Evolutionary conservation across 179 eudicot genomes (phyloP).

Genomic region (Vitellaria paradoxa): DNA sequence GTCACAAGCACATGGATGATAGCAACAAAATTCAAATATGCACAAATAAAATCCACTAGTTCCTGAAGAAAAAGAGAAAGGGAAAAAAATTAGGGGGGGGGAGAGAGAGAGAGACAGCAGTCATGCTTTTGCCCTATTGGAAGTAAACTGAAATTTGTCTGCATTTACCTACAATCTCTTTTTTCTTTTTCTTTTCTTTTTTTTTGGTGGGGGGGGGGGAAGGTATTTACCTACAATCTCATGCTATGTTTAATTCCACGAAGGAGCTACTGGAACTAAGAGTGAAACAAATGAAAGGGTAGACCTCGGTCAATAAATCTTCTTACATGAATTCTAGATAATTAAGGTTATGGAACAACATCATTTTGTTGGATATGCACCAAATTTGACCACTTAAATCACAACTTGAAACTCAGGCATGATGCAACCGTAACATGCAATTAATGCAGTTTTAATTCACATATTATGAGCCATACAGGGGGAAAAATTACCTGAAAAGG

Average conservation of each 20-base stretch:
- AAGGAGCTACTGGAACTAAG: not conserved
- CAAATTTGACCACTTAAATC: not conserved
- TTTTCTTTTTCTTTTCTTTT: too few relatives aligned
- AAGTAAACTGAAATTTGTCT: not conserved
- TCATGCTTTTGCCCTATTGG: not conserved
- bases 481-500: conserved; percentile 68
- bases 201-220: too few relatives aligned
- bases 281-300: not conserved
- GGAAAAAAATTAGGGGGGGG: not conserved
- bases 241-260: not conserved
- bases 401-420: not conserved
- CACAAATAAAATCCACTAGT: not conserved
- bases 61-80: not conserved
- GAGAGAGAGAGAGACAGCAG: not conserved
- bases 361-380: not conserved
- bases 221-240: not conserved
- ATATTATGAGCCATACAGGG: conserved; percentile 5
- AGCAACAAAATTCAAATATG: not conserved
- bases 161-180: not conserved
- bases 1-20: not conserved
- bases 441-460: not conserved
- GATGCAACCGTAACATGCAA: not conserved
- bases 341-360: not conserved
- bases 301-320: not conserved
- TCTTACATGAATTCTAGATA: not conserved